Base-by-base conservation (phyloP, 2,329 filamentous ascomycete genomes). In the Fusarium sarcochroum region DNA sequence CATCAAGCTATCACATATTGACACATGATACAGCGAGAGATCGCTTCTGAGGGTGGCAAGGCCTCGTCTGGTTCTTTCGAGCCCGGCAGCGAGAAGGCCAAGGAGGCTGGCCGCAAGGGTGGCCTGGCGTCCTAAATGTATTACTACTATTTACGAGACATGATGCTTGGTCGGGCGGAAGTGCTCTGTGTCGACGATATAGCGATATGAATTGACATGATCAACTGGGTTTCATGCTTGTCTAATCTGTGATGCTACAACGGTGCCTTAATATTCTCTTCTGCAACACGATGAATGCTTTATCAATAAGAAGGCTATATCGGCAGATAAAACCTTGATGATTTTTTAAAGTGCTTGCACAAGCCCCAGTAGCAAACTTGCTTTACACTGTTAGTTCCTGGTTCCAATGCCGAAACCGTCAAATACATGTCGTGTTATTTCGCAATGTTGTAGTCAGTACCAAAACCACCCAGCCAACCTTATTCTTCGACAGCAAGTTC, bases 1-100 rank as follows among this genome's bases (percentile, higher is more conserved):
- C 67, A 58, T 27, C 21, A 42, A 6, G 4, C 5, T 23, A 6
- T 15, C 6, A 8, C 1, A 4, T 7, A 18, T 27, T 68, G 10
- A 70, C 32, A 17, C 8, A 4, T 18, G 0, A 2, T 17, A 0
- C 5, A 63, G 85, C 78, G 79, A 20, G 81, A 87, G 2, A 87
- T 88, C 60, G 86, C 86, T 3, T 88, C 86, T 13, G 79, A 81
- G 74, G 86, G 86, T 11, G 86, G 85, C 6, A 78, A 87, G 51
- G 82, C 84, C 1, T 87, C 85, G 0, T 79, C 80, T 35, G 85
- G 86, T 6, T 85, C 82, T 5, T 89, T 89, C 54, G 83, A 87
- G 70, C 80, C 81, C 1, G 84, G 86, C 8, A 84, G 82, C 47
- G 81, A 85, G 73, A 81, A 79, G 62, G 85, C 85, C 3, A 81